Base-by-base conservation (phyloP, 2,329 filamentous ascomycete species). In the Chaetoscypha palmicola region DNA sequence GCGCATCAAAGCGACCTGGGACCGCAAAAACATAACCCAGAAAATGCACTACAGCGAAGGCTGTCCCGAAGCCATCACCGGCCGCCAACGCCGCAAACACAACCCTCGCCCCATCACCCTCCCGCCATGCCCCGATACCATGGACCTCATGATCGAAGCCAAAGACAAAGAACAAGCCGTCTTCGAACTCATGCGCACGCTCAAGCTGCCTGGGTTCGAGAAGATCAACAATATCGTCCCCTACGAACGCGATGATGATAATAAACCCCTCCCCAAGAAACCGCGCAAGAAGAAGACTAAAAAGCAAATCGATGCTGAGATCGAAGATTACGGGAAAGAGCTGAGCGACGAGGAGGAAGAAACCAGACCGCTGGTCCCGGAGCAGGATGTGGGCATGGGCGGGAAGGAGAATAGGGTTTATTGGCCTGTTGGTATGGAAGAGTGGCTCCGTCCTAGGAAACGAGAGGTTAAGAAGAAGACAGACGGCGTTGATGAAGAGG, bases 81-180 rank as follows among this genome's bases (percentile, higher is more conserved):
- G 75, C 0, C 75, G 79, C 0, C 83, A 94, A 53, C 73, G 90
- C 21, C 76, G 91, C 46, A 96, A 94, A 64, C 91, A 97, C 59
- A 88, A 81, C 26, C 74, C 87, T 0, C 77, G 91, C 7, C 88
- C 94, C 1, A 73, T 74, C 52, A 85, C 81, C 1, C 65, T 97
- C 1, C 91, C 91, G 1, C 90, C 91, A 0, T 96, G 91, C 57
- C 73, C 81, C 3, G 69, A 77, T 1, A 81, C 84, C 23, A 92
- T 94, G 83, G 91, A 96, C 59, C 71, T 97, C n/a, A 97, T 97
- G 91, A 96, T 97, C 48, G 91, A 97, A 67, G 91, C 91, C 37
- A 97, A 97, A 63, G 91, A 96, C 60, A 97, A 97, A 65, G 91
- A 97, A 62, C 91, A 97, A 64, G 89, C 91, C 0, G 88, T 96